A percentile compares a stretch with the other conserved stretches of the same genome.
These are phyloP conservation scores for Mucor lusitanicus DNA, from an alignment of 371 early-diverging fungal genomes.

Conservation along the genomic window DNA sequence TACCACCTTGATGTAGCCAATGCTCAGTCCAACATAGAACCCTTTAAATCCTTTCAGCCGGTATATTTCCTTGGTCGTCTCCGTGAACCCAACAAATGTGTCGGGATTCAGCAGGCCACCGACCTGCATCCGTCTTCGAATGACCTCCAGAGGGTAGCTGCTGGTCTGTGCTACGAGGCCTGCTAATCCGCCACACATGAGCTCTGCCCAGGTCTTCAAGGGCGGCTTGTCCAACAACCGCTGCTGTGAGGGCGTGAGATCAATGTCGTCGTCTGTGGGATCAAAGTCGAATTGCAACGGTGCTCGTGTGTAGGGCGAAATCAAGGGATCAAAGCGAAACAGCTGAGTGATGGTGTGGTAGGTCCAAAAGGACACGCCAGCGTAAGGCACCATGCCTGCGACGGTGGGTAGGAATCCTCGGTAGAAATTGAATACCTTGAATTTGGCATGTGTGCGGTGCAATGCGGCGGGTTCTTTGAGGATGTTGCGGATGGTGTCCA, in stretches of 20 bases:
- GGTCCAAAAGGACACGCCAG: constrained; percentile 88
- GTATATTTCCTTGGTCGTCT: constrained; percentile 66
- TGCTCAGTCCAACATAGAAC: constrained; percentile 90
- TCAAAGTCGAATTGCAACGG: constrained; percentile 26
- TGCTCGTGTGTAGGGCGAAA: constrained; percentile 30
- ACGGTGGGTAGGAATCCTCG: constrained; percentile 89
- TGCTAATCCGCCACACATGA: constrained; percentile 80
- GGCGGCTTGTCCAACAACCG: constrained; percentile 31
- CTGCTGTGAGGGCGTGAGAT: constrained; percentile 32
- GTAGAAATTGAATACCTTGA: constrained; percentile 79
- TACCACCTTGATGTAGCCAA: constrained; percentile 91
- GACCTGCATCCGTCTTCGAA: constrained; percentile 92
- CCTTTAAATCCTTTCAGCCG: constrained; percentile 72
- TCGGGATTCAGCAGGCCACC: constrained; percentile 60
- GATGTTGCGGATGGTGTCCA: constrained; percentile 45
- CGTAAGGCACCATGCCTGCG: constrained; percentile 96
- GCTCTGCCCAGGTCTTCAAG: constrained; percentile 73
- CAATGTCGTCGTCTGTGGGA: constrained; percentile 10
- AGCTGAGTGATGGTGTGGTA: constrained; percentile 67
- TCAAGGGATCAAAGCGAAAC: constrained; percentile 50
- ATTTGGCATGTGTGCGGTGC: constrained; percentile 15
- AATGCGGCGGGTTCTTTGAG: constrained; percentile 58
- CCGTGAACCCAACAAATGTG: constrained; percentile 50
- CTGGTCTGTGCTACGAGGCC: constrained; percentile 85
- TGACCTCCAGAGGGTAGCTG: constrained; percentile 90